phyloP scores from a whole-genome alignment of 768 basidiomycete species.

The Tulasnella sp. region DNA sequence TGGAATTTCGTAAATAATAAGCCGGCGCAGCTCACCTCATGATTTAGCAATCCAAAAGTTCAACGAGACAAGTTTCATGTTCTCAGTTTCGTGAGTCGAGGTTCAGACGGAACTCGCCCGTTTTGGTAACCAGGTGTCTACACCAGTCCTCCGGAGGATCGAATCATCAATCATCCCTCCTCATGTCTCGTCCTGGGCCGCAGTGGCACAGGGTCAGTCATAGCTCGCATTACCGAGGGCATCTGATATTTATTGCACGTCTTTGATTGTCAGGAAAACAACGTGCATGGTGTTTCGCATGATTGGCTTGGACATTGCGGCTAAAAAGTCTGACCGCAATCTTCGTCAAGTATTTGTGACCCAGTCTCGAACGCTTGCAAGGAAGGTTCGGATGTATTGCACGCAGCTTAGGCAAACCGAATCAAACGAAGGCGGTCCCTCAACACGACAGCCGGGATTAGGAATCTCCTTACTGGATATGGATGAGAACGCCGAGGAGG shows the following conservation, averaged over 20 bases:
- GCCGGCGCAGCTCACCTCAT: neutral
- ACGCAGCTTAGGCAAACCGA: neutral
- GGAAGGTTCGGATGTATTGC: constrained; percentile 1
- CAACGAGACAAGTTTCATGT: constrained; percentile 36
- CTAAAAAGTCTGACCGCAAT: constrained; percentile 33
- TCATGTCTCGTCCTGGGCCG: constrained; percentile 63
- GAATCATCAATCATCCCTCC: constrained; percentile 49
- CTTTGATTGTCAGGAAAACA: constrained; percentile 52
- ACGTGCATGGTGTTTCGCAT: constrained; percentile 66
- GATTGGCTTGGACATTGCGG: constrained; percentile 43
- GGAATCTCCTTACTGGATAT: neutral
- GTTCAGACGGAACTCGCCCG: neutral
- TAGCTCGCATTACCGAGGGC: neutral
- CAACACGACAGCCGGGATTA: neutral
- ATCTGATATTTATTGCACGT: neutral
- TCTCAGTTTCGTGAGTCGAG: constrained; percentile 30
- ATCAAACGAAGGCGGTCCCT: neutral
- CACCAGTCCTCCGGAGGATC: constrained; percentile 40
- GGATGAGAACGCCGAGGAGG: constrained; percentile 11
- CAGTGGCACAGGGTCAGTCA: constrained; percentile 61
- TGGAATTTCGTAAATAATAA: no score
- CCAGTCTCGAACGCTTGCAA: constrained; percentile 41
- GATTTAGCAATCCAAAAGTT: constrained; percentile 44
- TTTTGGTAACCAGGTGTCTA: neutral
- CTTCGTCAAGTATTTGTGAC: constrained; percentile 68